A percentile compares a stretch with the other conserved stretches of the same genome.
Conservation (phyloP, 208 protist genomes). For the Trypanosoma caninum region DNA sequence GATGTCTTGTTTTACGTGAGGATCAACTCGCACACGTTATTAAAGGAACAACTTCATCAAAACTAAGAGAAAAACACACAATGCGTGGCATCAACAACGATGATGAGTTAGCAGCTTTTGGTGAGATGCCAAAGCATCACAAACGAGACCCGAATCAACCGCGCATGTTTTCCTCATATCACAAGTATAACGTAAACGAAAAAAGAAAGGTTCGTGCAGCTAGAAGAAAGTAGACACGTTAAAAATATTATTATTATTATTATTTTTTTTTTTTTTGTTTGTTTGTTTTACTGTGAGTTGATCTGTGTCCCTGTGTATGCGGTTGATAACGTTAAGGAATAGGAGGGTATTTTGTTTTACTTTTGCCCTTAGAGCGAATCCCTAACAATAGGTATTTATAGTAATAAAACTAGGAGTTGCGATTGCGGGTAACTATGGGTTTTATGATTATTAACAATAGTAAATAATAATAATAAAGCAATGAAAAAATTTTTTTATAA, state of each 20-base stretch:
- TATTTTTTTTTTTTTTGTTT: slow-evolving; percentile 9
- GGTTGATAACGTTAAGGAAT: too few relatives aligned
- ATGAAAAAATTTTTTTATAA: too few relatives aligned
- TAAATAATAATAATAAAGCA: too few relatives aligned
- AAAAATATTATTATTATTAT: too few relatives aligned
- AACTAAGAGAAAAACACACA: slow-evolving; percentile 53
- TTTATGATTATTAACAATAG: too few relatives aligned
- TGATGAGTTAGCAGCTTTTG: slow-evolving; percentile 74
- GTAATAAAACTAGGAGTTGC: too few relatives aligned
- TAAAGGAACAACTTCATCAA: slow-evolving; percentile 49
- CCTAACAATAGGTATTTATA: too few relatives aligned
- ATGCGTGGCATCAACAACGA: slow-evolving; percentile 25
- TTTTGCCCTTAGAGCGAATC: too few relatives aligned
- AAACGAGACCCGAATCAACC: slow-evolving; percentile 63
- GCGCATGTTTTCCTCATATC: slow-evolving; percentile 68
- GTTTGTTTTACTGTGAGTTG: slow-evolving; percentile 6
- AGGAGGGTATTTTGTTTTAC: too few relatives aligned
- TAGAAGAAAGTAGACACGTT: slow-evolving; percentile 51
- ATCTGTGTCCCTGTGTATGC: neutral
- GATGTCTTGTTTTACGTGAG: slow-evolving; percentile 82
- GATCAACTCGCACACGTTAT: slow-evolving; percentile 89
- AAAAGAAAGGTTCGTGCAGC: slow-evolving; percentile 80
- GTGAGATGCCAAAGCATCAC: slow-evolving; percentile 47
- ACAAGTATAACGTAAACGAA: slow-evolving; percentile 90
- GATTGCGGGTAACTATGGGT: too few relatives aligned